A percentile compares a stretch with the other conserved stretches of the same genome.
These are phyloP conservation scores for Suillus subluteus DNA, from an alignment of 768 basidiomycete genomes.

Conservation along the genomic window DNA sequence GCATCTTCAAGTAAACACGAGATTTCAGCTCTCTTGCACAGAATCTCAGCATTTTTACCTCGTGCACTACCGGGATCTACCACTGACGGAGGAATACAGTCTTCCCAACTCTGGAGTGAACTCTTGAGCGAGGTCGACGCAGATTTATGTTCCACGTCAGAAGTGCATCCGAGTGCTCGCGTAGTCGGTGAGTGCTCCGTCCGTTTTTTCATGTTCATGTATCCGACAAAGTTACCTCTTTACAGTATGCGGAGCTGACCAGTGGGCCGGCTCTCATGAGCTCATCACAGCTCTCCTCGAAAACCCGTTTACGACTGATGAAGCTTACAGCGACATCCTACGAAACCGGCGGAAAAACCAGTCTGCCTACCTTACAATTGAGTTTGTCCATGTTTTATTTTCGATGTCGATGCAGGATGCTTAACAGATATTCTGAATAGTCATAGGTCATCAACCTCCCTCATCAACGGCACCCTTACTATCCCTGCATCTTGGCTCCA, in stretches of 20 bases:
- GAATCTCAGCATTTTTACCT: slow-evolving; percentile 49
- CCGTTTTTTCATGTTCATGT: background rate
- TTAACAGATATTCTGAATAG: slow-evolving; percentile 13
- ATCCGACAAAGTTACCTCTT: slow-evolving; percentile 4
- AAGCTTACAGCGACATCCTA: slow-evolving; percentile 44
- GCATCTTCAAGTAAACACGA: slow-evolving; percentile 24
- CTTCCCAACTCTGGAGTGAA: slow-evolving; percentile 49
- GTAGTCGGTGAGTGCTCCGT: slow-evolving; percentile 49
- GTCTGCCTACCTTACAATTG: slow-evolving; percentile 27
- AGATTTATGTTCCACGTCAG: slow-evolving; percentile 34
- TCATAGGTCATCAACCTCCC: slow-evolving; percentile 26
- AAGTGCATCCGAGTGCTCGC: slow-evolving; percentile 41
- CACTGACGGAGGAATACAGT: slow-evolving; percentile 29
- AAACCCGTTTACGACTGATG: slow-evolving; percentile 67
- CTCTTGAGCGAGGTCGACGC: slow-evolving; percentile 40
- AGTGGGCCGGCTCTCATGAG: slow-evolving; percentile 55
- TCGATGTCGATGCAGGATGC: background rate
- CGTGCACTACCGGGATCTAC: slow-evolving; percentile 39
- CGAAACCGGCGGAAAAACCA: slow-evolving; percentile 52
- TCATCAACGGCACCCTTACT: slow-evolving; percentile 31
- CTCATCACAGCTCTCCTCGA: slow-evolving; percentile 72
- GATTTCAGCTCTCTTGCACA: slow-evolving; percentile 53
- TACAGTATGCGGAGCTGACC: slow-evolving; percentile 61
- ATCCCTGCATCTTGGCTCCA: slow-evolving; percentile 59
- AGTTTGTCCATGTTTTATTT: slow-evolving; percentile 24